Conservation (phyloP, 805 yeast species). For the Spathaspora passalidarum region DNA sequence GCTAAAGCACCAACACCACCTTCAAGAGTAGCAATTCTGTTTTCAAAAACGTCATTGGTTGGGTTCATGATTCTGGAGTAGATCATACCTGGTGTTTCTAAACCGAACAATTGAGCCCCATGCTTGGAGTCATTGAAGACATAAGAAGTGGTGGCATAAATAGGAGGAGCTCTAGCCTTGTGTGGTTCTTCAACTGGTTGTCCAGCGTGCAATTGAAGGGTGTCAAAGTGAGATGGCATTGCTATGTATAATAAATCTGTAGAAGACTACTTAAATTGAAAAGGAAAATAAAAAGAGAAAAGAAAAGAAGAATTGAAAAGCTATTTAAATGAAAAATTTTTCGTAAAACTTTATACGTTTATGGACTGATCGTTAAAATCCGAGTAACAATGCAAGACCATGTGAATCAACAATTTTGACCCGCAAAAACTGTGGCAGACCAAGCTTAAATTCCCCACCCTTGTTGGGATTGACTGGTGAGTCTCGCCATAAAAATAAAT, state of each 20-base stretch:
- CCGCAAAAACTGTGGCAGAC: background rate
- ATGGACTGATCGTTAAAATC: background rate
- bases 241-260: background rate
- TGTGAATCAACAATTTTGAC: background rate
- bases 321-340: background rate
- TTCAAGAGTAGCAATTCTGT: constrained; percentile 89
- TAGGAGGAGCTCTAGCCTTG: constrained; percentile 87
- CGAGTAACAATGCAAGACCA: background rate
- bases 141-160: constrained; percentile 87
- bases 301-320: background rate
- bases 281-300: background rate
- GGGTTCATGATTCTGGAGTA: constrained; percentile 93
- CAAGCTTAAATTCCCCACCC: too few species aligned
- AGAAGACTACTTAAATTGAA: too few species aligned
- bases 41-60: constrained; percentile 86
- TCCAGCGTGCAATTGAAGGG: constrained; percentile 94
- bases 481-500: too few species aligned
- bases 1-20: constrained; percentile 91
- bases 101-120: constrained; percentile 87
- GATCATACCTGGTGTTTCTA: constrained; percentile 79
- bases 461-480: too few species aligned
- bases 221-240: constrained; percentile 77
- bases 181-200: constrained; percentile 66
- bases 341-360: background rate
- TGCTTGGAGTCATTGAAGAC: constrained; percentile 85